Percentiles rank a stretch among this genome's conserved stretches.
Evolutionary conservation across 176 grass and related monocot species (phyloP).

Genomic region (Eragrostis curvula): DNA sequence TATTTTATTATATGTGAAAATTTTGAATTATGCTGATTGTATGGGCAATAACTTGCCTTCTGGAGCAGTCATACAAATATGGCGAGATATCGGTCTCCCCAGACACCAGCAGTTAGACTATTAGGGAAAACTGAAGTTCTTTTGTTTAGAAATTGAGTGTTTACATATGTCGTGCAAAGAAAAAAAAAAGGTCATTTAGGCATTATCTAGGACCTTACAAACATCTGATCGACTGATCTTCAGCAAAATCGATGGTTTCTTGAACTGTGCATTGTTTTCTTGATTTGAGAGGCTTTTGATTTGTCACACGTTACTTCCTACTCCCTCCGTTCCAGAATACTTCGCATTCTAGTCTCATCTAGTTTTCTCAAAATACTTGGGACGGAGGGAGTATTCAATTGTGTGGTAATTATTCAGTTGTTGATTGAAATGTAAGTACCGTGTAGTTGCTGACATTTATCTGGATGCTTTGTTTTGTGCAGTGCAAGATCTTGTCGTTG

Average conservation of each 20-base stretch:
- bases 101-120: background rate
- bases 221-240: background rate
- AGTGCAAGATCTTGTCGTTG: slow-evolving; percentile 92
- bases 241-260: background rate
- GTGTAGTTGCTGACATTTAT: slow-evolving; percentile 20
- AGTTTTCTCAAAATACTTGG: too few relatives aligned
- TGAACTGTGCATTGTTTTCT: slow-evolving; percentile 9
- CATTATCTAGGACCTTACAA: background rate
- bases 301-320: background rate
- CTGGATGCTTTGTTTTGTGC: slow-evolving; percentile 42
- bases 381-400: too few relatives aligned
- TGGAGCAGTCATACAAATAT: slow-evolving; percentile 30
- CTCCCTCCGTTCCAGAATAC: too few relatives aligned
- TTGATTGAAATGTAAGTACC: background rate
- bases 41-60: slow-evolving; percentile 22
- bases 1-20: background rate
- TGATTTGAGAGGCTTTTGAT: background rate
- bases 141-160: background rate
- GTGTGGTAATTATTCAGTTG: background rate
- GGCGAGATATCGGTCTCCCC: background rate
- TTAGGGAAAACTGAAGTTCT: background rate
- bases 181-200: background rate
- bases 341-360: too few relatives aligned
- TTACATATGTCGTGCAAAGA: background rate
- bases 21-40: background rate